Conservation (phyloP, 371 early-diverging fungal genomes). For the Apophysomyces elegans region DNA sequence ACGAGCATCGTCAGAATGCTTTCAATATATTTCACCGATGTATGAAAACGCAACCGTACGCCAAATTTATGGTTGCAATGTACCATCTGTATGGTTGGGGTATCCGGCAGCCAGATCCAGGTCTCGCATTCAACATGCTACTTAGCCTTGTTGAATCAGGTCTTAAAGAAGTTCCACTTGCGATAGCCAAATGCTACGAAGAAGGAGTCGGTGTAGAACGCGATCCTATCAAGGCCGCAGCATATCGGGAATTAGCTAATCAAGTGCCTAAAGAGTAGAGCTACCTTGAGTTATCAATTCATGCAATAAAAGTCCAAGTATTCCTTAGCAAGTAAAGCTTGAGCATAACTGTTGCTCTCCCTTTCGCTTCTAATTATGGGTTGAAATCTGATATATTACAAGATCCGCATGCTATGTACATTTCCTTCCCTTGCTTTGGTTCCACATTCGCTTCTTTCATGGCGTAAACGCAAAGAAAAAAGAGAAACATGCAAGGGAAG, state of each 20-base stretch:
- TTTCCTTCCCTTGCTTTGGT: too few relatives aligned
- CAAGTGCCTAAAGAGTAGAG: background rate
- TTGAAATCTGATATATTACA: too few relatives aligned
- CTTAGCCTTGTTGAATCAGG: slow-evolving; percentile 20
- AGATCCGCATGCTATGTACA: too few relatives aligned
- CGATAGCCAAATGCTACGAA: slow-evolving; percentile 32
- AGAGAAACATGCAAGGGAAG: too few relatives aligned
- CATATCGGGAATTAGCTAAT: slow-evolving; percentile 1
- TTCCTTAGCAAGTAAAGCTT: too few relatives aligned
- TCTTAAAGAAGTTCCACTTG: slow-evolving; percentile 14
- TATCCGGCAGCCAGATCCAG: slow-evolving; percentile 11
- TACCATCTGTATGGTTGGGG: slow-evolving; percentile 34
- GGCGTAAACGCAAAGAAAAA: too few relatives aligned
- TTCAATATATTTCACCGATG: slow-evolving; percentile 16
- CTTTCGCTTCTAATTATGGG: too few relatives aligned
- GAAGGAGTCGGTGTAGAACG: slow-evolving; percentile 23
- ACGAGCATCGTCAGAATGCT: slow-evolving; percentile 16
- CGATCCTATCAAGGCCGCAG: slow-evolving; percentile 17
- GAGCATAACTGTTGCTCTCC: too few relatives aligned
- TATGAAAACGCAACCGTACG: background rate
- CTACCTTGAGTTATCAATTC: too few relatives aligned
- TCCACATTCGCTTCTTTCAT: too few relatives aligned
- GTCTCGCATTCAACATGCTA: slow-evolving; percentile 18
- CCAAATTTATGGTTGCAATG: slow-evolving; percentile 30
- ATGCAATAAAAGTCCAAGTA: too few relatives aligned